Evolutionary conservation across 148 eudicot species (phyloP), one percentile per base, ranked within the genome.

Genomic region (Euryodendron excelsum): DNA sequence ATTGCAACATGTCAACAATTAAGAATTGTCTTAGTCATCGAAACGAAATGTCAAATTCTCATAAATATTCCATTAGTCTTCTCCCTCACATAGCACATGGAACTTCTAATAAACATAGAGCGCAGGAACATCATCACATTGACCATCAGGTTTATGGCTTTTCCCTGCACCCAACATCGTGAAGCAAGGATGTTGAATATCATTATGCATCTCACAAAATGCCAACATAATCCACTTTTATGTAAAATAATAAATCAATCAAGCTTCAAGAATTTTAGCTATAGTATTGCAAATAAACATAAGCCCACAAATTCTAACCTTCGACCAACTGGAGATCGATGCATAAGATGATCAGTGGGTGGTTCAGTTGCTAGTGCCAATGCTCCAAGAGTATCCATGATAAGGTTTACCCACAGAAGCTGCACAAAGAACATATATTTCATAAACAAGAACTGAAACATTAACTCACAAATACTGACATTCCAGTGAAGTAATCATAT

Each of bases 341-440:
- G 85, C 98, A 94, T 94, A 58, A 94, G 94, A 76, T 86, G 91
- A 84, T 94, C 90, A 33, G 98, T 94, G 41, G 98, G 98, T 65
- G 98, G 95, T 82, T 94, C 98, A 58, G 98, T 94, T 69, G 98
- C 98, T 78, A 94, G 76, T 37, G 98, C 98, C 80, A 94, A 86
- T 50, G 98, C 98, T 87, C 97, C 98, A 62, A 94, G 87, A 77
- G 98, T 94, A 79, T 94, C 98, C 98, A 94, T 94, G 81, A 94
- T 94, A 41, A 94, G 90, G 82, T 94, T 94, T 15, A 94, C 98
- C 98, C 98, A 94, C 50, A 94, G 86, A 83, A 94, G 98, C 98
- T 94, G 86, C 78, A 82, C 27, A 59, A 18, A 71, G 8, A 48
- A 71, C 59, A 71, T 18, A 71, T 41, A 4, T 13, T 6, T 71